A percentile compares a stretch with the other conserved stretches of the same genome.
Evolutionary conservation across 2,329 filamentous ascomycete genomes (phyloP).

Genomic region (Ceratocystis harringtonii): DNA sequence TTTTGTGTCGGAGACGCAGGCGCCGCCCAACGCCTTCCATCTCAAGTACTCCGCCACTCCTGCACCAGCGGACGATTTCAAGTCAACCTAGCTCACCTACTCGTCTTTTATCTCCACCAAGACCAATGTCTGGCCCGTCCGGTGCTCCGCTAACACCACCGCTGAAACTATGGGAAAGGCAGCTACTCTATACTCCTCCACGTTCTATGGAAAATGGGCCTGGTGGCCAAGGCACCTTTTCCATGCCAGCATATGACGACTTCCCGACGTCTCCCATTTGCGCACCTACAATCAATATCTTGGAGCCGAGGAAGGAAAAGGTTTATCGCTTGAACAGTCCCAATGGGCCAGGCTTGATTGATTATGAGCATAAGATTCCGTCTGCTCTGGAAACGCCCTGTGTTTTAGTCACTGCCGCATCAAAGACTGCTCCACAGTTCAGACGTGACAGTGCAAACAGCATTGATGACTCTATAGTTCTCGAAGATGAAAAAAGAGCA

Average conservation of each 20-base stretch:
- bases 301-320: constrained; percentile 12
- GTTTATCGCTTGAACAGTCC: background rate
- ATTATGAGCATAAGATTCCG: background rate
- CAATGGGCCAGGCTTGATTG: background rate
- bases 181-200: constrained; percentile 12
- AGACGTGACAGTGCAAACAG: constrained; percentile 7
- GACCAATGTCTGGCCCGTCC: constrained; percentile 2
- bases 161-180: constrained; percentile 9
- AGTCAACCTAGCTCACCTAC: constrained; percentile 6
- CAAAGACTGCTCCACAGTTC: background rate
- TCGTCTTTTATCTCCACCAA: background rate
- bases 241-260: background rate
- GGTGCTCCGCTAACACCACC: constrained; percentile 8
- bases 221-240: constrained; percentile 12
- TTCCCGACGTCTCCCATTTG: constrained; percentile 14
- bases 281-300: constrained; percentile 6
- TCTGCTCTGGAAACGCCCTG: background rate
- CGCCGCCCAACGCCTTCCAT: background rate
- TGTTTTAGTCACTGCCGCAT: background rate
- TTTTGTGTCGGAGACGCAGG: constrained; percentile 8
- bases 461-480: background rate
- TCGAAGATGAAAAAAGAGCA: background rate
- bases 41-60: constrained; percentile 7
- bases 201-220: constrained; percentile 13
- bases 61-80: background rate